Evolutionary conservation across 2,329 filamentous ascomycete genomes (phyloP).

Genomic region (Aspergillus candidus): DNA sequence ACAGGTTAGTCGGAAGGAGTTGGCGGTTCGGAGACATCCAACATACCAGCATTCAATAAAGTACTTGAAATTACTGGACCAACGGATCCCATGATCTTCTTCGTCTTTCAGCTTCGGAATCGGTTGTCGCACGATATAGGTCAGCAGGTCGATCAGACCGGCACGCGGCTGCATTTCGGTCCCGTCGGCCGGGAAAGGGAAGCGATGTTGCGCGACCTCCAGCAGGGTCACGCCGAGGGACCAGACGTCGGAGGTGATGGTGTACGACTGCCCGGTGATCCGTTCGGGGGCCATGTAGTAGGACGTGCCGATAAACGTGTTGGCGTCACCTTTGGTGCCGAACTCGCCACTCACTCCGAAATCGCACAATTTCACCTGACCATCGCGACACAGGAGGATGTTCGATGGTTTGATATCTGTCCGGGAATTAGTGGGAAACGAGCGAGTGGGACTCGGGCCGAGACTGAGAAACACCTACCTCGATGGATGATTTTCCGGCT

Average conservation of each 20-base stretch:
- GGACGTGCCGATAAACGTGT: slow-evolving; percentile 97
- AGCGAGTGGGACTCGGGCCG: neutral
- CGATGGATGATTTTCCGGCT: slow-evolving; percentile 95
- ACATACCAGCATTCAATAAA: slow-evolving; percentile 96
- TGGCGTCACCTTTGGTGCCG: slow-evolving; percentile 95
- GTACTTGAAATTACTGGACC: slow-evolving; percentile 98
- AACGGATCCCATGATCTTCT: slow-evolving; percentile 78
- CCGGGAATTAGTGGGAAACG: no score
- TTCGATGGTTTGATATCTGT: slow-evolving; percentile 95
- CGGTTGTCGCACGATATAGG: slow-evolving; percentile 92
- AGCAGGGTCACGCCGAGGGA: slow-evolving; percentile 91
- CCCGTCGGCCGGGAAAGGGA: slow-evolving; percentile 95
- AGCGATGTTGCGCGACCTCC: slow-evolving; percentile 98
- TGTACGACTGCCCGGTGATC: slow-evolving; percentile 96
- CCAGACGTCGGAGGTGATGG: slow-evolving; percentile 98
- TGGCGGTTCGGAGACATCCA: neutral
- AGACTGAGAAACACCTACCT: slow-evolving; percentile 32
- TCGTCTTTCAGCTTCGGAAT: slow-evolving; percentile 96
- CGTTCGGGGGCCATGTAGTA: slow-evolving; percentile 99
- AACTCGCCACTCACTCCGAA: slow-evolving; percentile 98
- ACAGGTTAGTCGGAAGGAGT: neutral
- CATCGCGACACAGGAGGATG: slow-evolving; percentile 84
- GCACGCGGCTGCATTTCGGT: slow-evolving; percentile 92
- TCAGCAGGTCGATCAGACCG: slow-evolving; percentile 88
- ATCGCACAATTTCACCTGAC: slow-evolving; percentile 95